Percentiles rank a stretch among this genome's conserved stretches.
Conservation (phyloP, 192 early-diverging fungal genomes). For the Entomortierella chlamydospora region DNA sequence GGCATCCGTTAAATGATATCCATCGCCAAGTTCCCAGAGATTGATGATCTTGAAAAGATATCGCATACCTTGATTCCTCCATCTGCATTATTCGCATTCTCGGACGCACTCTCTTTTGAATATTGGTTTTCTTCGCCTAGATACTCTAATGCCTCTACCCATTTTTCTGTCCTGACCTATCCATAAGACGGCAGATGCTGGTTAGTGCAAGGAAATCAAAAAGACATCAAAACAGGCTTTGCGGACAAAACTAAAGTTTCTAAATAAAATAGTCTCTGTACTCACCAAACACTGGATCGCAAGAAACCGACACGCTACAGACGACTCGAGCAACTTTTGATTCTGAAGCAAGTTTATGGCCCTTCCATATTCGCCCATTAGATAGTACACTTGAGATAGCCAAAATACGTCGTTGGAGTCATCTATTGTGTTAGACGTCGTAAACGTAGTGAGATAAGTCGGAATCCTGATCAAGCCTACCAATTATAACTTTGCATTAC, state of each 20-base stretch:
- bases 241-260: no score
- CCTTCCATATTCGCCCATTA: slow-evolving; percentile 59
- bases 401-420: slow-evolving; percentile 61
- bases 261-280: no score
- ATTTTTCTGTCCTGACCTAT: slow-evolving; percentile 63
- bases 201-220: no score
- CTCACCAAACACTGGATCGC: slow-evolving; percentile 65
- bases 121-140: slow-evolving; percentile 64
- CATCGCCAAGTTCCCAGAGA: no score
- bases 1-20: no score
- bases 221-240: neutral
- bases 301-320: slow-evolving; percentile 63
- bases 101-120: slow-evolving; percentile 12
- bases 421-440: slow-evolving; percentile 40
- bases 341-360: slow-evolving; percentile 60
- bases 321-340: slow-evolving; percentile 52
- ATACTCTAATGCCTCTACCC: slow-evolving; percentile 66
- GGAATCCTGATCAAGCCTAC: no score
- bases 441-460: no score
- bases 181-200: no score
- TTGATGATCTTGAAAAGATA: no score
- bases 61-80: slow-evolving; percentile 66
- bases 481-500: slow-evolving; percentile 5
- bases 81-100: slow-evolving; percentile 47
- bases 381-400: slow-evolving; percentile 62